Conservation (phyloP, 768 basidiomycete genomes). For the Termitomyces sp. region DNA sequence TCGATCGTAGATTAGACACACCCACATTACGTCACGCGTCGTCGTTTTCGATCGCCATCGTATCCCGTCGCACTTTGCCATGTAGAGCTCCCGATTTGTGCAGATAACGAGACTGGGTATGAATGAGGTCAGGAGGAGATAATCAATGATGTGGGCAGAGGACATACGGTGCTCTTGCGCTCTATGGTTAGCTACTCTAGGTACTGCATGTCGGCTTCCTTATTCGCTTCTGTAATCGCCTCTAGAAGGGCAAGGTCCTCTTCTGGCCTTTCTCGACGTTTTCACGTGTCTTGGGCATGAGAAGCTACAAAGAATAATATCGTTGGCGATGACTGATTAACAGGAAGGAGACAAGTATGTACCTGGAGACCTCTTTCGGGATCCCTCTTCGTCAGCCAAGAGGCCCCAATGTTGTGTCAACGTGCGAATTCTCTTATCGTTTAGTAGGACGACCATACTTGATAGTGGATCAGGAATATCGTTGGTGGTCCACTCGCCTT, state of each 20-base stretch:
- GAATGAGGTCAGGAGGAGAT: not conserved
- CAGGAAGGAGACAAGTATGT: slow-evolving; percentile 5
- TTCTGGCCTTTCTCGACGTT: slow-evolving; percentile 50
- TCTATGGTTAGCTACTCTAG: slow-evolving; percentile 79
- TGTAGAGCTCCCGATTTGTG: too few relatives aligned
- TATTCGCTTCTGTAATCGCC: slow-evolving; percentile 50
- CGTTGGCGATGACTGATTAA: not conserved
- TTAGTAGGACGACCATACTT: slow-evolving; percentile 22
- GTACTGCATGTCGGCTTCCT: slow-evolving; percentile 62
- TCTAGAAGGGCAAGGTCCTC: slow-evolving; percentile 57
- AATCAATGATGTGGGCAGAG: not conserved
- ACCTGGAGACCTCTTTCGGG: slow-evolving; percentile 71
- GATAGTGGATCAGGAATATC: too few relatives aligned
- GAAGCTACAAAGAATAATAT: slow-evolving; percentile 39
- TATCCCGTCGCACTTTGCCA: too few relatives aligned
- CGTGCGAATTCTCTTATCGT: slow-evolving; percentile 49
- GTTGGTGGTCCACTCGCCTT: too few relatives aligned
- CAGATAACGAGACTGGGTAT: too few relatives aligned
- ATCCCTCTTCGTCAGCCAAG: slow-evolving; percentile 72
- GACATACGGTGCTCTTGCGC: slow-evolving; percentile 49
- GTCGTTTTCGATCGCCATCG: too few relatives aligned
- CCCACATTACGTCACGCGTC: too few relatives aligned
- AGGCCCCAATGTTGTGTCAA: slow-evolving; percentile 72
- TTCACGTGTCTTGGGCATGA: slow-evolving; percentile 50
- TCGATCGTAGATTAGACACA: too few relatives aligned